Base-by-base conservation (phyloP, 2,329 filamentous ascomycete species). In the Emmonsiellopsis sp. region DNA sequence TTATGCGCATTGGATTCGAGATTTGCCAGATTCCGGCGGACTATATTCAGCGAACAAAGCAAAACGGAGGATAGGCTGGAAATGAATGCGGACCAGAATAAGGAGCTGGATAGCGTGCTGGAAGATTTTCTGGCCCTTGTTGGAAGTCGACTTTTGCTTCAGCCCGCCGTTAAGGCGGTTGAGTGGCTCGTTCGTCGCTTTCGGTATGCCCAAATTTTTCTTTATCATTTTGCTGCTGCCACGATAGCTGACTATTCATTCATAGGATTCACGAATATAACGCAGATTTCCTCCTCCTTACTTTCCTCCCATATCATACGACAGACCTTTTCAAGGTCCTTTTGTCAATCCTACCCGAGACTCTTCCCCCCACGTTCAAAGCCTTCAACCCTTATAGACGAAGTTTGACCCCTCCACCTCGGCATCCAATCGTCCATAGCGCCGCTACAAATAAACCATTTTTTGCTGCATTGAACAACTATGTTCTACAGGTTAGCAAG, bases 111-210 rank as follows among this genome's bases (percentile, higher is more conserved):
- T 69, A 77, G 75, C 49, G 85, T 85, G 54, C 73, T 97, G 53
- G 87, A 94, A 62, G 80, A 82, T 11, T 98, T 97, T 66, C 75
- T 99, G 60, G 86, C 84, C 34, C 77, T 97, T 11, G 83, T 87
- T 9, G 86, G 88, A 20, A 83, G 84, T 30, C 81, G 86, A 41
- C 68, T 98, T 59, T 78, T 92, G 58, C 76, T 99, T 34, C 90
- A 86, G 73, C 92, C 93, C 41, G 89, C 89, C 0, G 82, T 95
- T 52, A 95, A 94, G 72, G 84, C 91, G 13, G 78, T 97, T 38
- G 94, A 99, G 74, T 99, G 93, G 93, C 79, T 98, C 46, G 81
- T 98, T 52, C 79, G 93, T 64, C 80, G 92, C 63, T 98, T 97
- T 65, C 83, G 85, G 89, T 94, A 75, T 57, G 78, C 26, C n/a